phyloP scores from a whole-genome alignment of 805 yeast genomes.

The Saccharomycopsis fibuligera region DNA sequence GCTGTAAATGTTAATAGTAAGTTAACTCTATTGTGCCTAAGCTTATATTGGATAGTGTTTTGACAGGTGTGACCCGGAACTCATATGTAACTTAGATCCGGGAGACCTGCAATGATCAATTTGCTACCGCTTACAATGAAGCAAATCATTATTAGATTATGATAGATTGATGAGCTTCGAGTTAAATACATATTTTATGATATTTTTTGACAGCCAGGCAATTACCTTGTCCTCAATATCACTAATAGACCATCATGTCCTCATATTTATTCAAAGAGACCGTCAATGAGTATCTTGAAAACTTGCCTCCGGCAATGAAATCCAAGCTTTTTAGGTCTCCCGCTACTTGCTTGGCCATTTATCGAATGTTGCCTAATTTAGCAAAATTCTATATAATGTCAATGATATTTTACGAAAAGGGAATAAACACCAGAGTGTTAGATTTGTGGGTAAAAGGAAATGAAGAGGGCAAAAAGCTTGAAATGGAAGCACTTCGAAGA shows the following conservation, averaged over 20 bases:
- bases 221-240: too few relatives aligned
- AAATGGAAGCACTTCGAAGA: conserved; percentile 73
- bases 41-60: too few relatives aligned
- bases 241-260: conserved; percentile 20
- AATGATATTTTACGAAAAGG: conserved; percentile 74
- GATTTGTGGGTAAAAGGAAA: conserved; percentile 69
- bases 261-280: conserved; percentile 51
- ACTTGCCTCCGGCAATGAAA: conserved; percentile 82
- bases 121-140: too few relatives aligned
- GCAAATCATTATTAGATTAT: too few relatives aligned
- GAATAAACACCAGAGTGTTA: conserved; percentile 58
- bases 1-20: too few relatives aligned
- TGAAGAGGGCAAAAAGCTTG: conserved; percentile 36
- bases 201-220: too few relatives aligned
- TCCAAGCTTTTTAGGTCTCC: conserved; percentile 78
- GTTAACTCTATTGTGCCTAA: too few relatives aligned
- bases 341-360: conserved; percentile 92
- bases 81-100: too few relatives aligned
- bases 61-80: too few relatives aligned
- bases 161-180: too few relatives aligned
- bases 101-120: too few relatives aligned
- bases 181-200: too few relatives aligned
- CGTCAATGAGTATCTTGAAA: conserved; percentile 84
- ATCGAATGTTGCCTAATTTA: conserved; percentile 77
- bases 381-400: conserved; percentile 87